Conservation (phyloP, 257 asterid genomes). For the Ocimum tenuiflorum region DNA sequence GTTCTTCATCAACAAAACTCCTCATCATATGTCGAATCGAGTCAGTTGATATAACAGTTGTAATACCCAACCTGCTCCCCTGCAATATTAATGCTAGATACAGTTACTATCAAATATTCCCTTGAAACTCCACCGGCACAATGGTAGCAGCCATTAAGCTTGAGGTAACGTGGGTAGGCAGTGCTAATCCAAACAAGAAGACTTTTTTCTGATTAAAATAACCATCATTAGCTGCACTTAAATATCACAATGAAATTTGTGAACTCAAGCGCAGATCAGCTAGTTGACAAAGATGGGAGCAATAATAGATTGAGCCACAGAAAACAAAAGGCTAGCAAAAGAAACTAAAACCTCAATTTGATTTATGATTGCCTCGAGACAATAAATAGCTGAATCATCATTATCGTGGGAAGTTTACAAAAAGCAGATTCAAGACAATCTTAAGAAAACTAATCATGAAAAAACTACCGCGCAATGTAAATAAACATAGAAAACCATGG, state of each 20-base stretch:
- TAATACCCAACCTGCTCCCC: constrained; percentile 97
- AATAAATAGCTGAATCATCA: background rate
- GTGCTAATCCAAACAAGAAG: background rate
- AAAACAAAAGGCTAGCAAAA: constrained; percentile 1
- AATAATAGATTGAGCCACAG: background rate
- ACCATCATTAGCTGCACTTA: background rate
- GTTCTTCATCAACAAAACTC: constrained; percentile 86
- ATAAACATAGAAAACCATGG: background rate
- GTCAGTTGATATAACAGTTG: constrained; percentile 95
- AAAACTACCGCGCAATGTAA: background rate
- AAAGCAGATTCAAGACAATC: constrained; percentile 2
- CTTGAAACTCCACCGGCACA: background rate
- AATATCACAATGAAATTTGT: background rate
- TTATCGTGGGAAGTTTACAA: background rate
- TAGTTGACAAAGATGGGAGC: background rate
- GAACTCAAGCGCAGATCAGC: background rate
- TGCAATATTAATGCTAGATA: constrained; percentile 27
- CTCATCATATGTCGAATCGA: constrained; percentile 99
- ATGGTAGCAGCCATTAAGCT: background rate
- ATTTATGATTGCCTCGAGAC: background rate
- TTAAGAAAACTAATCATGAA: background rate
- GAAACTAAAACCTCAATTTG: background rate
- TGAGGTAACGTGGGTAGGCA: background rate
- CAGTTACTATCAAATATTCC: background rate
- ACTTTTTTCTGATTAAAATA: background rate